Evolutionary conservation across 192 early-diverging fungal species (phyloP).

Genomic region (Lobulomyces angularis): DNA sequence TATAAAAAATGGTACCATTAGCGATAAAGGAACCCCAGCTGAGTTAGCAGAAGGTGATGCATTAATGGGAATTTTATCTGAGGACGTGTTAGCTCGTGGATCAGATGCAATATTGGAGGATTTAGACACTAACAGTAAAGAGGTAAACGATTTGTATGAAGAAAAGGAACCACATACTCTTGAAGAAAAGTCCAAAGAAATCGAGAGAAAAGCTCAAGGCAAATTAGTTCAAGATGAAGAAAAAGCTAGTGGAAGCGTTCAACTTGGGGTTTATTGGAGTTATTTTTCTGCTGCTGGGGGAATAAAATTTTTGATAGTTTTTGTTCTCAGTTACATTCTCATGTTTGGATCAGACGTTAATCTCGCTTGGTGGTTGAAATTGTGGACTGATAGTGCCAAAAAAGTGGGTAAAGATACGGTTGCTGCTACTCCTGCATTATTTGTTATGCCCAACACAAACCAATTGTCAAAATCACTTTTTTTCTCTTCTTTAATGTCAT

Average conservation of each 20-base stretch:
- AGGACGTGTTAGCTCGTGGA: slow-evolving; percentile 1
- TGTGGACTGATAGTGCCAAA: slow-evolving; percentile 25
- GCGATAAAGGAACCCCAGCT: slow-evolving; percentile 15
- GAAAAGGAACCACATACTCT: slow-evolving; percentile 2
- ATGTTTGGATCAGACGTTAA: slow-evolving; percentile 21
- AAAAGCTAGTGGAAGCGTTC: slow-evolving; percentile 26
- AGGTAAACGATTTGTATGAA: too few relatives aligned
- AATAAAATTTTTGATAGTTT: slow-evolving; percentile 12
- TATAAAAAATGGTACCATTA: slow-evolving; percentile 21
- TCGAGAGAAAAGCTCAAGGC: slow-evolving; percentile 7
- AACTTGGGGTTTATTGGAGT: slow-evolving; percentile 16
- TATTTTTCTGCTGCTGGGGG: slow-evolving; percentile 38
- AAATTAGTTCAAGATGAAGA: slow-evolving; percentile 29
- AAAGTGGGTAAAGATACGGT: not conserved
- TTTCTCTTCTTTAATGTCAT: not conserved
- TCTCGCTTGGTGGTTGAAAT: slow-evolving; percentile 19
- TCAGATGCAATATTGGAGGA: slow-evolving; percentile 1
- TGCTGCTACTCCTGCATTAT: too few relatives aligned
- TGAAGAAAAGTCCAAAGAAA: slow-evolving; percentile 10
- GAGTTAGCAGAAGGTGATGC: slow-evolving; percentile 8
- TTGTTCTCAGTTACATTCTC: slow-evolving; percentile 12
- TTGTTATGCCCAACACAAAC: too few relatives aligned
- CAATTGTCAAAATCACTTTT: too few relatives aligned
- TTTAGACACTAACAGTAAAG: slow-evolving; percentile 4
- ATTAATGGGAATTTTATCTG: slow-evolving; percentile 1